A percentile compares a stretch with the other conserved stretches of the same genome.
These are phyloP conservation scores for Eimeria zaria DNA, from an alignment of 169 alveolate genomes.

Conservation along the genomic window DNA sequence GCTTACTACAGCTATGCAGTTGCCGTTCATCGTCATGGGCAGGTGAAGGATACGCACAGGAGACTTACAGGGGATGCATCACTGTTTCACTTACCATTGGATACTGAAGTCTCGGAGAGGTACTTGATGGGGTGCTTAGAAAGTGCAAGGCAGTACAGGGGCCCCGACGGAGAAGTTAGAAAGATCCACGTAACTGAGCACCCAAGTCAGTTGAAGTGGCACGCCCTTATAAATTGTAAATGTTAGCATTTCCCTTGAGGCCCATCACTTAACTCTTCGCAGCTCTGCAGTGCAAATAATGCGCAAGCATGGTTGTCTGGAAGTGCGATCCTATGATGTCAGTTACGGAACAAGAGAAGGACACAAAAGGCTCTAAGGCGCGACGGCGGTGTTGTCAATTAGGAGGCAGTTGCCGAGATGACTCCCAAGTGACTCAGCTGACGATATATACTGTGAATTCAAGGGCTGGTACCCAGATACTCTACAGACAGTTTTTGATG, in stretches of 20 bases:
- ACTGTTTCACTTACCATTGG: slow-evolving; percentile 71
- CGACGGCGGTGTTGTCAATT: neutral
- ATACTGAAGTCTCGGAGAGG: slow-evolving; percentile 71
- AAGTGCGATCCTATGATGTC: neutral
- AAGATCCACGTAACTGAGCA: slow-evolving; percentile 14
- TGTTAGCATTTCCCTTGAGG: too few relatives aligned
- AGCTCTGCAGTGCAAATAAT: neutral
- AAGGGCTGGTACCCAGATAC: slow-evolving; percentile 53
- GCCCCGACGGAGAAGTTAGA: slow-evolving; percentile 77
- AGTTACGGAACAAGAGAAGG: slow-evolving; percentile 24
- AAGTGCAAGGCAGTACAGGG: slow-evolving; percentile 72
- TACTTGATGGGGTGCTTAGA: slow-evolving; percentile 76
- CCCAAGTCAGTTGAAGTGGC: slow-evolving; percentile 34
- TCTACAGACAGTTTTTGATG: slow-evolving; percentile 43
- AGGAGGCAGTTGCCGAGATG: neutral
- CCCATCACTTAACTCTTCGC: neutral
- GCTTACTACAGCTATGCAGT: slow-evolving; percentile 69
- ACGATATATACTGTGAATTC: slow-evolving; percentile 52
- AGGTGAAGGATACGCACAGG: slow-evolving; percentile 80
- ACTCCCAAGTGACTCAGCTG: neutral
- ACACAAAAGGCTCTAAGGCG: neutral
- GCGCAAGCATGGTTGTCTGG: neutral
- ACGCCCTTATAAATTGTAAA: neutral
- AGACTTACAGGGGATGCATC: slow-evolving; percentile 80
- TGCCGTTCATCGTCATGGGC: slow-evolving; percentile 74